A percentile compares a stretch with the other conserved stretches of the same genome.
Evolutionary conservation across 176 grass and related monocot species (phyloP).

Genomic region (Elaeis guineensis): DNA sequence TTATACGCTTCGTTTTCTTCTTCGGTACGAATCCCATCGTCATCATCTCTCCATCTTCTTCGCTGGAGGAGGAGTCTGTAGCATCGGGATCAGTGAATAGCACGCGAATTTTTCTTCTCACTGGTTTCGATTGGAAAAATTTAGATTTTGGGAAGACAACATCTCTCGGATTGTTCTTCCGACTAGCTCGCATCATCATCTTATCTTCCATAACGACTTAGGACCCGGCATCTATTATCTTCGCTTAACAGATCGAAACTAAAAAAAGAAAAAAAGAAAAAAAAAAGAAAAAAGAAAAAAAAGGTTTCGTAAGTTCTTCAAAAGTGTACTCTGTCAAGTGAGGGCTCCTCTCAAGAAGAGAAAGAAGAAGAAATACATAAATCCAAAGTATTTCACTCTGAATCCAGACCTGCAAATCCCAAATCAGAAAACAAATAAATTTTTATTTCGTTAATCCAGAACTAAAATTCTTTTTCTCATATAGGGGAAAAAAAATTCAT

Average conservation of each 20-base stretch:
- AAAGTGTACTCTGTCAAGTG: background rate
- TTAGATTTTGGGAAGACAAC: background rate
- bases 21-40: no score
- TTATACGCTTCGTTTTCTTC: background rate
- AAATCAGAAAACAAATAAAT: background rate
- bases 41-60: background rate
- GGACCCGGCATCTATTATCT: no score
- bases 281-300: no score
- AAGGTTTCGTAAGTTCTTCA: no score
- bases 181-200: no score
- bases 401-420: conserved; percentile 6
- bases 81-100: conserved; percentile 12
- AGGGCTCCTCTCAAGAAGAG: conserved; percentile 6
- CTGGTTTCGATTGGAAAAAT: background rate
- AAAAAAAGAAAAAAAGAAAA: no score
- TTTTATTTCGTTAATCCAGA: no score
- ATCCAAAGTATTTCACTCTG: conserved; percentile 2
- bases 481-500: no score
- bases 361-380: conserved; percentile 5
- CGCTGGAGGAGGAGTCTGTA: conserved; percentile 3
- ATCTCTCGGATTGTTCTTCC: no score
- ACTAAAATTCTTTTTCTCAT: no score
- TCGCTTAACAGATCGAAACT: no score
- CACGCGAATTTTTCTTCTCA: background rate
- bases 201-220: no score